A percentile compares a stretch with the other conserved stretches of the same genome.
phyloP scores from a whole-genome alignment of 805 yeast species.

The Schizosaccharomyces octosporus region DNA sequence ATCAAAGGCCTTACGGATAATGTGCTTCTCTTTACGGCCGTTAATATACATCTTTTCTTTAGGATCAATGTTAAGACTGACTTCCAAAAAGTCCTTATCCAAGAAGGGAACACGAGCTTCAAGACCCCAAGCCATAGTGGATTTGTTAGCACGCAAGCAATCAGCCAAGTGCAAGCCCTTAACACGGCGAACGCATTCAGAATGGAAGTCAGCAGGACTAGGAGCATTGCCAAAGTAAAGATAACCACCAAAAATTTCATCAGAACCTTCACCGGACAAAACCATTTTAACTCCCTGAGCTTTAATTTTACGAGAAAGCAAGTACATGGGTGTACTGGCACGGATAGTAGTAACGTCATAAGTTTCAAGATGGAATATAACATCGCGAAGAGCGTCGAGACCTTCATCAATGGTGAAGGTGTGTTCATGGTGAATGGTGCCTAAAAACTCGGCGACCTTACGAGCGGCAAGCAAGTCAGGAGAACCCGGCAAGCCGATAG shows the following conservation, averaged over 20 bases:
- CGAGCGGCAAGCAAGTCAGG: constrained; percentile 93
- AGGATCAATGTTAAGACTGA: constrained; percentile 87
- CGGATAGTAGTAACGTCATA: constrained; percentile 96
- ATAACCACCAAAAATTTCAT: constrained; percentile 97
- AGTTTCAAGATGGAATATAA: constrained; percentile 85
- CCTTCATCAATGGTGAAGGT: constrained; percentile 94
- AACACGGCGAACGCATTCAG: constrained; percentile 84
- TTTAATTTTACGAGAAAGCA: constrained; percentile 84
- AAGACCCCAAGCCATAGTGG: constrained; percentile 99
- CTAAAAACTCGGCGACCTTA: constrained; percentile 87
- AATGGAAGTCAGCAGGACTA: constrained; percentile 72
- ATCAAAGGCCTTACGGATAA: constrained; percentile 91
- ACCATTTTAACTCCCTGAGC: constrained; percentile 99
- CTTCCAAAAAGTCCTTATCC: constrained; percentile 76
- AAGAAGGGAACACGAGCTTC: constrained; percentile 99
- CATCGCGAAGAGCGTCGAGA: constrained; percentile 81
- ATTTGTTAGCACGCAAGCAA: constrained; percentile 95
- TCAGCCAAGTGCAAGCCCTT: constrained; percentile 93
- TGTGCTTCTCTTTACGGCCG: constrained; percentile 81
- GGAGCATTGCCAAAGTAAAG: constrained; percentile 95
- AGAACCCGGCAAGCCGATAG: constrained; percentile 90
- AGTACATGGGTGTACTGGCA: constrained; percentile 97
- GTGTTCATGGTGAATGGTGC: constrained; percentile 92
- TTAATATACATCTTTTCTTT: constrained; percentile 64
- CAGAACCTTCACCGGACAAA: constrained; percentile 94